These are phyloP conservation scores for Penicilliopsis zonata DNA, from an alignment of 495 filamentous ascomycete species.

Conservation along the genomic window DNA sequence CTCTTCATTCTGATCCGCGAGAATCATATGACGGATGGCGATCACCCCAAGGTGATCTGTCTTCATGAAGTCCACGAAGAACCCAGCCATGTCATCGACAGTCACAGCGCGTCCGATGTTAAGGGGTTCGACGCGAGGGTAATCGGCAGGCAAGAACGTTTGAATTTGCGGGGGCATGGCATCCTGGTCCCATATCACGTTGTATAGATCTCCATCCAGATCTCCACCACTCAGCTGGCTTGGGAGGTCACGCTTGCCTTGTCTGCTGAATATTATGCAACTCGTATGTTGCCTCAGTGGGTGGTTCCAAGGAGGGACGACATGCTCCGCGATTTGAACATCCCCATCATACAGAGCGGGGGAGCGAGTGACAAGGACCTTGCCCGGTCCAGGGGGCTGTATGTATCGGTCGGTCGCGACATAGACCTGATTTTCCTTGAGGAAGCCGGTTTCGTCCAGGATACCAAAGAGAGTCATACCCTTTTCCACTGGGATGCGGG, in stretches of 20 bases:
- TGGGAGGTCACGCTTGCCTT: constrained; percentile 60
- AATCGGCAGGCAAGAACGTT: constrained; percentile 49
- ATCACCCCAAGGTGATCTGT: constrained; percentile 63
- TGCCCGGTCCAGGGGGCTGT: constrained; percentile 8
- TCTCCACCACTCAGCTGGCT: constrained; percentile 70
- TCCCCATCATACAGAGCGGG: constrained; percentile 76
- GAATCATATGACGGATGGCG: constrained; percentile 49
- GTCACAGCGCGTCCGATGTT: constrained; percentile 44
- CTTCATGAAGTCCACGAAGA: constrained; percentile 73
- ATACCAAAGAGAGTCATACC: constrained; percentile 66
- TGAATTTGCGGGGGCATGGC: constrained; percentile 26
- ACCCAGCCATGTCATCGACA: constrained; percentile 54
- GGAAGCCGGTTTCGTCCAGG: constrained; percentile 65
- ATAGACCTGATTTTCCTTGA: constrained; percentile 39
- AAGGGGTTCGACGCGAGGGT: constrained; percentile 41
- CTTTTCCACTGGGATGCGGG: constrained; percentile 55
- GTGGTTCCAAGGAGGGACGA: constrained; percentile 42
- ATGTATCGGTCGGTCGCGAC: constrained; percentile 5
- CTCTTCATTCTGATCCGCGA: constrained; percentile 45
- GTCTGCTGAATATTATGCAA: constrained; percentile 64
- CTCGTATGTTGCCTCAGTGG: constrained; percentile 50
- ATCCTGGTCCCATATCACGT: constrained; percentile 53
- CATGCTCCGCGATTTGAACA: constrained; percentile 49
- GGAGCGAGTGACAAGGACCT: constrained; percentile 52
- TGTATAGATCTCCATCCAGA: constrained; percentile 70